Base-by-base conservation (phyloP, 495 filamentous ascomycete genomes). In the Hypoxylon cercidicola region DNA sequence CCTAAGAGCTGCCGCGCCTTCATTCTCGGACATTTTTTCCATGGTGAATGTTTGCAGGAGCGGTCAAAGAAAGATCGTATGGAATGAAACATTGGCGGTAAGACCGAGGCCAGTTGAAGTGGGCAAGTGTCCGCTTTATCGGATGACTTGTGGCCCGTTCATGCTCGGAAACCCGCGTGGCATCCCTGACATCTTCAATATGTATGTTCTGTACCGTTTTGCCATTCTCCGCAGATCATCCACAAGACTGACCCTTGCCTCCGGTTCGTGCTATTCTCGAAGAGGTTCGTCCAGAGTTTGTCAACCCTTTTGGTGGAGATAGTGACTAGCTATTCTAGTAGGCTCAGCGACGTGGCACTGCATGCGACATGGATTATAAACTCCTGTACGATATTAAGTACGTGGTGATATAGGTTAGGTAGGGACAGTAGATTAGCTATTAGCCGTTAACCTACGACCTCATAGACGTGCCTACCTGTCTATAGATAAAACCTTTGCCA, bases 321-420 rank as follows among this genome's bases (percentile, higher is more conserved):
- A 21, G 51, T 44, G 37, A 54, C 37, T 43, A 54, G 16, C 50
- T 28, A 41, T 6, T 25, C 18, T 34, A 52, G 15, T 32, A 52
- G 21, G 23, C 23, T 28, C 39, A 32, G 37, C 51, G 25, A 55
- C 51, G 51, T 44, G 37, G 39, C 51, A 44, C n/a, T 44, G 39
- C 51, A 44, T 43, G 23, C 20, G 50, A 23, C 51, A 44, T 43
- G 39, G 37, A 35, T 4, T 12, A 30, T 2, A 10, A 44, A 20
- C 16, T 18, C 15, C 9, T n/a, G 37, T 15, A 30, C 30, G 37
- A 40, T 40, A 4, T 43, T 43, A 40, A 16, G 37, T 43, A 40
- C 3, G 37, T 5, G 2, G 23, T 25, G 23, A 25, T 25, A 25
- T 25, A 25, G 44, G 28, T 11, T 8, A 44, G 16, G 1, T 15